Conservation (phyloP, 2,329 filamentous ascomycete genomes). For the Talaromyces sp. region DNA sequence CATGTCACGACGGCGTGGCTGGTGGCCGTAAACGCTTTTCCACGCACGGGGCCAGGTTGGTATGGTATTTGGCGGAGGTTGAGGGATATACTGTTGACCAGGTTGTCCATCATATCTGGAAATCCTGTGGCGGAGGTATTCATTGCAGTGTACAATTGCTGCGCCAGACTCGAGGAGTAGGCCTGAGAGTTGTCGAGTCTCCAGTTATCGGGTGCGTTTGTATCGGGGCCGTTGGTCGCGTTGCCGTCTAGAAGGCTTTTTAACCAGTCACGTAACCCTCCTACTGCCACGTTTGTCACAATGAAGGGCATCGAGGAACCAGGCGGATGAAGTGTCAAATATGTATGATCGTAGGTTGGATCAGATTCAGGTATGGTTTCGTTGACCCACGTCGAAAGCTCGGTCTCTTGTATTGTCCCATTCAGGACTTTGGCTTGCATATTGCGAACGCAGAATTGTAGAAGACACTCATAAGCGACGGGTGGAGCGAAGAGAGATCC, state of each 20-base stretch:
- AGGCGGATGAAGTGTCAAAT: not conserved
- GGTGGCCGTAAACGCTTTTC: not conserved
- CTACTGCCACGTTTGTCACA: not conserved
- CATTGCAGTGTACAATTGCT: not conserved
- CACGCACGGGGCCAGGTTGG: not conserved
- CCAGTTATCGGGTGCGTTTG: not conserved
- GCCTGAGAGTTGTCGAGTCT: not conserved
- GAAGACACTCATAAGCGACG: not conserved
- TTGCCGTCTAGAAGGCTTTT: not conserved
- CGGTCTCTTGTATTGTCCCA: not conserved
- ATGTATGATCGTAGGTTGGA: not conserved
- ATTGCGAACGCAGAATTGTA: not conserved
- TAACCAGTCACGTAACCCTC: not conserved
- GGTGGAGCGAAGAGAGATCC: not conserved
- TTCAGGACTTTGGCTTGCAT: not conserved
- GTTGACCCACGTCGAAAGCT: not conserved
- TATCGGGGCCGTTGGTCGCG: not conserved
- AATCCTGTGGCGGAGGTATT: not conserved
- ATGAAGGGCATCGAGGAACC: not conserved
- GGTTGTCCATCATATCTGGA: not conserved
- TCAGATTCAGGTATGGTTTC: not conserved
- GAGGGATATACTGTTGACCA: not conserved
- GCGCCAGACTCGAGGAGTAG: not conserved
- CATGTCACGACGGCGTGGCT: conserved; percentile 4
- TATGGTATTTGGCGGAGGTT: not conserved